These are phyloP conservation scores for Aspergillus luchuensis DNA, from an alignment of 2,329 filamentous ascomycete species.

Conservation along the genomic window DNA sequence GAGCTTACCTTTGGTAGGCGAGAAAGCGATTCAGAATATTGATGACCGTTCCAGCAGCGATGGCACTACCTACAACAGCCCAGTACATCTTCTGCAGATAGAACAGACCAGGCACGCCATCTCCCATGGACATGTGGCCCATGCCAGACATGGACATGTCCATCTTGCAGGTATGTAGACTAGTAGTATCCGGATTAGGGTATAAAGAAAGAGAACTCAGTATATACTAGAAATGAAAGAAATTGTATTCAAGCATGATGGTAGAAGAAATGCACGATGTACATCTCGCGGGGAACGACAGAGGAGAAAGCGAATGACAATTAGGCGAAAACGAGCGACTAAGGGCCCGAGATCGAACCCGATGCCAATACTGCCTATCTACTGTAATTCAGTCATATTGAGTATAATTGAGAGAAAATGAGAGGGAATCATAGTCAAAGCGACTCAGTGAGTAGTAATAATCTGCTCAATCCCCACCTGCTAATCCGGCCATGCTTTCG, in stretches of 20 bases:
- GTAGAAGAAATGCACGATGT: neutral
- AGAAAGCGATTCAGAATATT: constrained; percentile 52
- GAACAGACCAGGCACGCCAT: constrained; percentile 48
- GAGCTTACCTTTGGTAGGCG: constrained; percentile 51
- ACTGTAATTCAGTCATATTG: too few species aligned
- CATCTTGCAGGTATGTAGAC: neutral
- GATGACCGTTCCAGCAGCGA: constrained; percentile 37
- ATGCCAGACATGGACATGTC: constrained; percentile 32
- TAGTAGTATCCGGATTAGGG: neutral
- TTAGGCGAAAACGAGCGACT: too few species aligned
- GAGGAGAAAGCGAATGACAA: too few species aligned
- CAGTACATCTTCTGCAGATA: constrained; percentile 57
- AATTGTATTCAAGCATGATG: neutral
- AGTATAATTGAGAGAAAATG: neutral
- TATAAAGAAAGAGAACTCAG: neutral
- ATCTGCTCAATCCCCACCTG: constrained; percentile 19
- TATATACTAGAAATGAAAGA: neutral
- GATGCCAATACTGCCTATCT: too few species aligned
- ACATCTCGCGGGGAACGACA: too few species aligned
- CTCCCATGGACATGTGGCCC: constrained; percentile 46
- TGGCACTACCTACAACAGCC: constrained; percentile 48
- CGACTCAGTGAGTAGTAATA: constrained; percentile 23
- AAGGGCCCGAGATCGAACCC: too few species aligned
- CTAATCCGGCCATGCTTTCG: constrained; percentile 3
- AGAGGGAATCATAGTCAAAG: constrained; percentile 17